A percentile compares a stretch with the other conserved stretches of the same genome.
phyloP scores from a whole-genome alignment of 345 rosid species.

The Heritiera fomes region DNA sequence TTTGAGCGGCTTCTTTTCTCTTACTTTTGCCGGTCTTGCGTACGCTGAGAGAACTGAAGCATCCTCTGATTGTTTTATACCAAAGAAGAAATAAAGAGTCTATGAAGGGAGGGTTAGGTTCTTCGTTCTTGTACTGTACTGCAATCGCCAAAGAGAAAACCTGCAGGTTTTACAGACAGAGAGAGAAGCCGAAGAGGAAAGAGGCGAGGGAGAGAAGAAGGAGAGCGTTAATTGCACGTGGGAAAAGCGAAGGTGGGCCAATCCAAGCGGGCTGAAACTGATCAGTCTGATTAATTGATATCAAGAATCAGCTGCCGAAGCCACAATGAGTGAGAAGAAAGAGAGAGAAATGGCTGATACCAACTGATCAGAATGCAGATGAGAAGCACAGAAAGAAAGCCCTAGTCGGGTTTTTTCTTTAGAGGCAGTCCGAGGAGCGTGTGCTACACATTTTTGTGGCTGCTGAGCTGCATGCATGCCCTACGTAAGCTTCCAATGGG shows the following conservation, averaged over 20 bases:
- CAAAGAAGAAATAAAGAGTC: constrained; percentile 15
- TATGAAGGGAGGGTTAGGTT: neutral
- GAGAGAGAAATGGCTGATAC: neutral
- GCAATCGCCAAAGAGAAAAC: constrained; percentile 1
- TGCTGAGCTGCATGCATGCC: constrained; percentile 29
- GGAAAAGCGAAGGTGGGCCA: constrained; percentile 8
- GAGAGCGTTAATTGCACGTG: constrained; percentile 23
- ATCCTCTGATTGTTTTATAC: constrained; percentile 2
- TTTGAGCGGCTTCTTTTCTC: too few species aligned
- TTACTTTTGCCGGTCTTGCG: constrained; percentile 20
- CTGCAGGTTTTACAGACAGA: neutral
- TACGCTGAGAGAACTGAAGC: neutral
- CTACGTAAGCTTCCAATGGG: neutral
- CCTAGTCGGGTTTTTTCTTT: too few species aligned
- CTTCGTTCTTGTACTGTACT: constrained; percentile 8
- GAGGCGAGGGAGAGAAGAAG: constrained; percentile 29
- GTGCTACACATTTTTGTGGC: constrained; percentile 20
- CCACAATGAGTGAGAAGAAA: too few species aligned
- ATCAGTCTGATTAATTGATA: neutral
- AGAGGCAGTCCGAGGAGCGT: constrained; percentile 23
- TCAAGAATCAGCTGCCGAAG: too few species aligned
- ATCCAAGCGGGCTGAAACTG: neutral
- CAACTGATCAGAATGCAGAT: constrained; percentile 9
- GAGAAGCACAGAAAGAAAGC: neutral
- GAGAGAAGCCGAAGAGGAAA: neutral